phyloP scores from a whole-genome alignment of 1,139 yeast genomes.

The Suhomyces bokatorum region DNA sequence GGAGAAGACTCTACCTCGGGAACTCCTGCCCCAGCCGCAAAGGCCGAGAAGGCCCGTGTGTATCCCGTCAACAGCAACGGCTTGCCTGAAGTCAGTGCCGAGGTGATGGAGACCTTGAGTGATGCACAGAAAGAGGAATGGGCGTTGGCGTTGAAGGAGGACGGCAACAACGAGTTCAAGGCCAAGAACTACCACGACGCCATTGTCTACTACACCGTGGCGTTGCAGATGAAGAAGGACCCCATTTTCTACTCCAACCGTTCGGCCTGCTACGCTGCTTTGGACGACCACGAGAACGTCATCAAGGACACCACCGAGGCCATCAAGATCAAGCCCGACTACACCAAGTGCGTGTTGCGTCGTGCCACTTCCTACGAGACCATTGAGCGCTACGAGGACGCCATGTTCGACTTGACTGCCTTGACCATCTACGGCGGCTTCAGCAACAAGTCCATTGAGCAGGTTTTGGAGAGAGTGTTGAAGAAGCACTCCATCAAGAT shows the following conservation, averaged over 20 bases:
- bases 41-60: conserved; percentile 19
- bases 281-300: conserved; percentile 77
- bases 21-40: conserved; percentile 16
- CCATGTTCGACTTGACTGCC: conserved; percentile 91
- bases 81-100: conserved; percentile 55
- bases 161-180: conserved; percentile 82
- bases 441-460: conserved; percentile 75
- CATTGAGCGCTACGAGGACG: conserved; percentile 74
- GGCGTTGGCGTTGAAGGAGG: conserved; percentile 80
- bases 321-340: conserved; percentile 80
- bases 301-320: conserved; percentile 88
- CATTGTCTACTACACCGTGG: conserved; percentile 72
- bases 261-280: conserved; percentile 91
- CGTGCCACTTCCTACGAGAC: conserved; percentile 87
- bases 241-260: conserved; percentile 91
- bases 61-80: conserved; percentile 56
- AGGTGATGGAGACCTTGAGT: conserved; percentile 46
- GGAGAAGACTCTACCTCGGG: conserved; percentile 18
- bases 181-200: conserved; percentile 70
- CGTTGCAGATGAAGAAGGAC: conserved; percentile 72
- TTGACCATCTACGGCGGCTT: conserved; percentile 76
- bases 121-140: conserved; percentile 62
- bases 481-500: conserved; percentile 70
- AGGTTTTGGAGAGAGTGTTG: conserved; percentile 84
- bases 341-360: conserved; percentile 71